Evolutionary conservation across 1,284 basidiomycete species (phyloP), one percentile per base, ranked within the genome.

Genomic region (Malassezia furfur): DNA sequence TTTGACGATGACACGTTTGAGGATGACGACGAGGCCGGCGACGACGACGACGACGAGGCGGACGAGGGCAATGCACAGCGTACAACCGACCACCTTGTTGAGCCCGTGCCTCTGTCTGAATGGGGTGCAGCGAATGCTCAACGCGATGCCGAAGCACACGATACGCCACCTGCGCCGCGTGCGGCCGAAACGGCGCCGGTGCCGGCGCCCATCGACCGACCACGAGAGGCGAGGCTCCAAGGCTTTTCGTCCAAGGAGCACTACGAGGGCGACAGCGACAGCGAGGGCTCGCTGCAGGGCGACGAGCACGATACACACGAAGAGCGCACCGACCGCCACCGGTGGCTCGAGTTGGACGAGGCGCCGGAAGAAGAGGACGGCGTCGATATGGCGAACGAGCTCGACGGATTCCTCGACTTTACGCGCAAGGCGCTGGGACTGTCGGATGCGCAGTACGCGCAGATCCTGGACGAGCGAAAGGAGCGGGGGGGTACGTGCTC

Each of bases 1-100:
- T 67, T 72, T 31, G 21, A 57, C 3, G 59, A 61, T 25, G 67
- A 69, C 36, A 64, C 65, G 34, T 38, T 60, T 21, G 60, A 64
- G 2, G 57, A 56, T 15, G 59, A 61, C 21, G 62, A 66, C 48
- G 52, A 67, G 35, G 43, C 61, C 55, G 25, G 62, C n/a, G 21
- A 32, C 48, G 36, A 66, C 48, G 34, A 60, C 43, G 19, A 60
- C 21, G 22, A 54, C 50, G 46, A 64, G 48, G n/a, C 52, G 30
- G 43, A 40, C 1, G 12, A 5, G 15, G n/a, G 14, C 22, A 14
- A 40, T 1, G 11, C 35, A 8, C 15, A 44, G 22, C 43, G 32
- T 5, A 40, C 35, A 1, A 51, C 50, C 47, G 37, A 45, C 3
- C 22, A 11, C 5, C 46, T 57, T 14, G 55, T 57, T 1, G 25